Evolutionary conservation across 1,139 yeast genomes (phyloP), one percentile per base, ranked within the genome.

Genomic region (Kurtzmaniella quercitrusa): DNA sequence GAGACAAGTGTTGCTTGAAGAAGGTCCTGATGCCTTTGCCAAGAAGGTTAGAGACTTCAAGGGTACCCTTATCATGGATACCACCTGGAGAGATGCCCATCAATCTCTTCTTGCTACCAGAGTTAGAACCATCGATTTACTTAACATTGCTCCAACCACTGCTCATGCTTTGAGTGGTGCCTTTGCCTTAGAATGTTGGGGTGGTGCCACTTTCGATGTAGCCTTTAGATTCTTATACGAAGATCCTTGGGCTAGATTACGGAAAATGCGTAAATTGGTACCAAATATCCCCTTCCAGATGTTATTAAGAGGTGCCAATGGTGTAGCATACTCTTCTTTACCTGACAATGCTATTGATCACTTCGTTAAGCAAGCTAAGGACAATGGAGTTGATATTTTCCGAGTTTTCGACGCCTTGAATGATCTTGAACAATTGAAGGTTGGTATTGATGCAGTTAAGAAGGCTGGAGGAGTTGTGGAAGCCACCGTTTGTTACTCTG

Each of bases 51-150:
- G 98, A 65, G 65, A 71, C 25, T 84, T 82, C 68, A 73, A 88
- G 45, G 98, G 98, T 58, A 84, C 95, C 52, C 75, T 93, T 64
- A 70, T 93, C 56, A 94, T 94, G 86, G 99, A 93, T 65, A 93
- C 99, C 44, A 93, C 99, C 14, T 93, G 99, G 99, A 88, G 99
- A 81, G 99, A 93, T 68, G 98, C 98, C 34, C 98, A 94, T 69
- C 99, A 93, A 75, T 90, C 98, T n/a, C 72, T 93, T 55, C 76
- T 93, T 57, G 99, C 99, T 8, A 94, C 98, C 38, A 85, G 98
- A 69, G 95, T 93, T 34, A 84, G 99, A 70, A 94, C 98, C 25
- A 79, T 86, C 57, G 99, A 93, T 65, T 73, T 93, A 59, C 73
- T 85, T 46, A 87, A 90, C 53, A 88, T 94, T 70, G 98, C 98